Percentiles rank a stretch among this genome's conserved stretches.
phyloP scores from a whole-genome alignment of 2,329 filamentous ascomycete species.

The Chrysoporthe cubensis region DNA sequence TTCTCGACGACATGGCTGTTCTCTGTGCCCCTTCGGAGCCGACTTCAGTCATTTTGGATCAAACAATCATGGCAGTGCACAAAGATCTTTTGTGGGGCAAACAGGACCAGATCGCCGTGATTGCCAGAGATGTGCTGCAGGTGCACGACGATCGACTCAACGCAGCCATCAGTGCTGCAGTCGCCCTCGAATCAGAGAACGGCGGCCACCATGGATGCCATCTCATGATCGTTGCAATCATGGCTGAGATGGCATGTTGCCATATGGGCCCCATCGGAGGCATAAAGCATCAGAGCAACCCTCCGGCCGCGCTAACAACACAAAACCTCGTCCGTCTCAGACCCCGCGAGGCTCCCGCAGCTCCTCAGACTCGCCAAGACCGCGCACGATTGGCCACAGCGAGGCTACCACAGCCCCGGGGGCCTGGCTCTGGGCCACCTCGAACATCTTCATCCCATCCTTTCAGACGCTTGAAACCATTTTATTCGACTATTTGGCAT shows the following conservation, averaged over 20 bases:
- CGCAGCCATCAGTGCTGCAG: neutral
- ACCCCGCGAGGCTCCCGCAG: slow-evolving; percentile 41
- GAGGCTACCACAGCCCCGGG: neutral
- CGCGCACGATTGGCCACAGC: slow-evolving; percentile 13
- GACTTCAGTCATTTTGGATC: too few relatives aligned
- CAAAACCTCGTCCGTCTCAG: slow-evolving; percentile 31
- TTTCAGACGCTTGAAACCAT: slow-evolving; percentile 18
- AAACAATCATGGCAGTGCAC: too few relatives aligned
- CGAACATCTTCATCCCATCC: slow-evolving; percentile 19
- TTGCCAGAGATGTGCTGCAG: neutral
- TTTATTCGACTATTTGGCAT: slow-evolving; percentile 13
- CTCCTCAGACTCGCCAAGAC: slow-evolving; percentile 46
- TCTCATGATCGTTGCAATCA: slow-evolving; percentile 20
- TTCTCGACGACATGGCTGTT: too few relatives aligned
- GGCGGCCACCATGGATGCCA: neutral
- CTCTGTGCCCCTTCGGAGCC: too few relatives aligned
- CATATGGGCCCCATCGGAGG: slow-evolving; percentile 12
- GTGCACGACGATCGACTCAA: too few relatives aligned
- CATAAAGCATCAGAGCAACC: slow-evolving; percentile 17
- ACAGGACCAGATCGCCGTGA: slow-evolving; percentile 10
- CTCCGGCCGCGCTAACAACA: slow-evolving; percentile 23
- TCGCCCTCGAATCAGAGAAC: neutral
- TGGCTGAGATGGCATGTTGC: slow-evolving; percentile 20
- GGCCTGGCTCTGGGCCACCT: neutral
- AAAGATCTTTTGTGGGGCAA: neutral